These are phyloP conservation scores for Pelargonium australe DNA, from an alignment of 441 rosid genomes.

Conservation along the genomic window DNA sequence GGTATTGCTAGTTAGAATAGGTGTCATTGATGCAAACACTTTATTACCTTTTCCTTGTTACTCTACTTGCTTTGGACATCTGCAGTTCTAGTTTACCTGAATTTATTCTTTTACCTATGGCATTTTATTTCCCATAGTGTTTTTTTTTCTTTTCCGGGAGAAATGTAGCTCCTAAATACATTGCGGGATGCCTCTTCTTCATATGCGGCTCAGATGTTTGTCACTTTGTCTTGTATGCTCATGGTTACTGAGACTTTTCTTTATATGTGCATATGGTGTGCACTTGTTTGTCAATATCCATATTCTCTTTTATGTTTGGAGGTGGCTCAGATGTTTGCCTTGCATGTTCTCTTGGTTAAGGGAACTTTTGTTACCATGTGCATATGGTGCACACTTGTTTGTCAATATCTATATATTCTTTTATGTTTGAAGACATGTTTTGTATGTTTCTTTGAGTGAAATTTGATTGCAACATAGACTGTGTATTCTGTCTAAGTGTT, in stretches of 20 bases:
- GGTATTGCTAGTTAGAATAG: not conserved
- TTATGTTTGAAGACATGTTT: not conserved
- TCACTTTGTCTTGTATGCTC: not conserved
- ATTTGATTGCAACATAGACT: not conserved
- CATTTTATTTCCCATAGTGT: not conserved
- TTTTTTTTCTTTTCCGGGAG: not conserved
- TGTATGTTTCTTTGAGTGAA: not conserved
- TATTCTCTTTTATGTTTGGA: too few species aligned
- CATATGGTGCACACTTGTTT: not conserved
- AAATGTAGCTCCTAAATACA: not conserved
- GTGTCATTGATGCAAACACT: not conserved
- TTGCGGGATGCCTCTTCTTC: not conserved
- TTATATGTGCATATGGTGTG: not conserved
- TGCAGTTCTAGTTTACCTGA: not conserved
- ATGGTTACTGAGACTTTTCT: not conserved
- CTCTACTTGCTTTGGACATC: not conserved
- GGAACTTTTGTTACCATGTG: not conserved
- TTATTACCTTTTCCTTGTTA: not conserved
- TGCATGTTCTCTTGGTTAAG: not conserved
- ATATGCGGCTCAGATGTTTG: not conserved
- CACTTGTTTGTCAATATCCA: too few species aligned
- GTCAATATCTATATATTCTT: not conserved
- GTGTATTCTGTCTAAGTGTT: not conserved
- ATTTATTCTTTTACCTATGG: not conserved
- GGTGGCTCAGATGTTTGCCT: not conserved